phyloP scores from a whole-genome alignment of 352 stramenopile genomes.

The Phytopythium montanum region DNA sequence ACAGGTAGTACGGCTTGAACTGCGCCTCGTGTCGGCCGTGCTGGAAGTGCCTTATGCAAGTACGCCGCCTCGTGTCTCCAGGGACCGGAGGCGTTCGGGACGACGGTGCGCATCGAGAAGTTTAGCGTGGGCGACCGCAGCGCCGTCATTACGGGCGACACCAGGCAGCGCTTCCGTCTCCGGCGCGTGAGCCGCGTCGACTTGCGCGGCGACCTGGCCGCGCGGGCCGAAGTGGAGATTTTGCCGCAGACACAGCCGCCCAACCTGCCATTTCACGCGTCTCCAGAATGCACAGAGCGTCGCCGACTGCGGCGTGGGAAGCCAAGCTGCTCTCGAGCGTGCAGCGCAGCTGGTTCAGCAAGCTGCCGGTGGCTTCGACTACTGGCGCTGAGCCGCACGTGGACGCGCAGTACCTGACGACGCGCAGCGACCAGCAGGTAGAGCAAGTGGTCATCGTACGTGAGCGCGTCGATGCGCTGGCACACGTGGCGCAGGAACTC shows the following conservation, averaged over 20 bases:
- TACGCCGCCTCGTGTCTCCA: conserved; percentile 25
- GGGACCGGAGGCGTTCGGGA: conserved; percentile 44
- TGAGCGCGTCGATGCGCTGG: conserved; percentile 49
- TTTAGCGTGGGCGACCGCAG: conserved; percentile 40
- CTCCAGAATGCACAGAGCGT: too few relatives aligned
- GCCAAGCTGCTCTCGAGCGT: conserved; percentile 63
- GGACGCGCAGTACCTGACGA: conserved; percentile 25
- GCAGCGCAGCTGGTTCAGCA: conserved; percentile 70
- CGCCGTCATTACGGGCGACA: conserved; percentile 49
- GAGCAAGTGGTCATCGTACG: conserved; percentile 40
- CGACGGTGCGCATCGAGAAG: conserved; percentile 67
- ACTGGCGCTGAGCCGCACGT: not conserved
- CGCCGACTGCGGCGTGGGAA: too few relatives aligned
- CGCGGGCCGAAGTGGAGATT: conserved; percentile 57
- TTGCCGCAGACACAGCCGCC: conserved; percentile 39
- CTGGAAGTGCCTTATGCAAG: conserved; percentile 66
- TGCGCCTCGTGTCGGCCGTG: conserved; percentile 27
- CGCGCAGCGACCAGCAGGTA: conserved; percentile 44
- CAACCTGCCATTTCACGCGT: conserved; percentile 30
- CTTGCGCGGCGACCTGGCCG: conserved; percentile 8
- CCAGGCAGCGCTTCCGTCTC: conserved; percentile 67
- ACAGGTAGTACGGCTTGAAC: conserved; percentile 50
- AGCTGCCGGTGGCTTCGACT: conserved; percentile 13
- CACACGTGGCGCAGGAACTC: conserved; percentile 42
- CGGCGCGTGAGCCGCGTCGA: conserved; percentile 18